These are phyloP conservation scores for Climacium dendroides DNA, from an alignment of 225 moss, liverwort and hornwort species.

Conservation along the genomic window DNA sequence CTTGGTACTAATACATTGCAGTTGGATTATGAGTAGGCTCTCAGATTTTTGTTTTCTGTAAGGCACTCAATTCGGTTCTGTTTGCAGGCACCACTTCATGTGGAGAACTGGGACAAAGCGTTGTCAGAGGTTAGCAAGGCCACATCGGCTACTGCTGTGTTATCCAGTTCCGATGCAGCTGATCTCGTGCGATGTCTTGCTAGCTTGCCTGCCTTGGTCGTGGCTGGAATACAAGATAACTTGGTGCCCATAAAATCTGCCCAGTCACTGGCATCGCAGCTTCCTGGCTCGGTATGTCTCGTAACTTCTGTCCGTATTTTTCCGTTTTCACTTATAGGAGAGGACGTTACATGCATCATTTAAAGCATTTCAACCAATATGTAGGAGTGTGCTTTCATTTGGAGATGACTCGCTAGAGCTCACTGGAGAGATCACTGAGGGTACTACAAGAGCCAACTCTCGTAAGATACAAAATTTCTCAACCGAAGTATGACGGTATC, in stretches of 20 bases:
- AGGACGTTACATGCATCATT: no score
- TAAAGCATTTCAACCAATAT: background rate
- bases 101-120: conserved; percentile 49
- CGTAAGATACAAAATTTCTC: background rate
- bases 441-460: background rate
- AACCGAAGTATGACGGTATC: no score
- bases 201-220: conserved; percentile 28
- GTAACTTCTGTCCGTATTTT: background rate
- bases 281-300: conserved; percentile 37
- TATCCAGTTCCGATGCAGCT: conserved; percentile 33
- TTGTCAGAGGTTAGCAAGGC: conserved; percentile 44
- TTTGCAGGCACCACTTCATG: conserved; percentile 42
- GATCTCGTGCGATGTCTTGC: conserved; percentile 36
- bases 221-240: conserved; percentile 34
- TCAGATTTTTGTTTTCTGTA: background rate
- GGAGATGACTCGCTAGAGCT: background rate
- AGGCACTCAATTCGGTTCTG: background rate
- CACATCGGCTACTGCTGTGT: conserved; percentile 26
- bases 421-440: background rate
- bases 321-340: background rate
- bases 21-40: background rate
- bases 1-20: background rate
- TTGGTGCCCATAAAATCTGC: conserved; percentile 26
- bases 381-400: background rate
- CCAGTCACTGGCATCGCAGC: conserved; percentile 30